phyloP scores from a whole-genome alignment of 75 land plant species.

The Azolla pinnata region DNA sequence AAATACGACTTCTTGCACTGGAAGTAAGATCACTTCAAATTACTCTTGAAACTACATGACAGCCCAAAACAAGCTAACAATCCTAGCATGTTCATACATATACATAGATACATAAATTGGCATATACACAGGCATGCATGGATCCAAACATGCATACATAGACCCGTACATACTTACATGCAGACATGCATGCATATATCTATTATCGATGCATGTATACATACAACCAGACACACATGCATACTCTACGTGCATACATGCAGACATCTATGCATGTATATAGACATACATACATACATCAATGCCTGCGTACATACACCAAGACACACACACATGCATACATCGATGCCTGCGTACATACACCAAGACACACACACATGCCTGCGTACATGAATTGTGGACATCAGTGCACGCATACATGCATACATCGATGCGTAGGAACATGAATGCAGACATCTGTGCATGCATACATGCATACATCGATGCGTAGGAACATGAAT shows the following conservation, averaged over 20 bases:
- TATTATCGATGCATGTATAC: too few relatives aligned
- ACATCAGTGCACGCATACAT: neutral
- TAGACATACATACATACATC: neutral
- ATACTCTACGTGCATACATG: conserved; percentile 1
- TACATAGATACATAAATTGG: too few relatives aligned
- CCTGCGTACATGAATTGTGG: neutral
- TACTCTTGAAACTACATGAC: too few relatives aligned
- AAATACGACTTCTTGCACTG: too few relatives aligned
- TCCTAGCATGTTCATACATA: too few relatives aligned
- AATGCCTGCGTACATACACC: neutral
- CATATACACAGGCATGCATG: too few relatives aligned
- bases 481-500: neutral
- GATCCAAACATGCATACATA: too few relatives aligned
- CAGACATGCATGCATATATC: too few relatives aligned
- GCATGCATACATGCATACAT: neutral
- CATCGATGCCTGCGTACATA: neutral
- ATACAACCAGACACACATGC: too few relatives aligned
- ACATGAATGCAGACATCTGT: neutral
- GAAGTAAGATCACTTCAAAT: too few relatives aligned
- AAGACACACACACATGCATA: neutral
- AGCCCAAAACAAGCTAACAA: too few relatives aligned
- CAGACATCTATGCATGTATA: neutral
- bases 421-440: neutral
- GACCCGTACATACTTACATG: too few relatives aligned
- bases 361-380: neutral